Conservation (phyloP, 1,284 basidiomycete genomes). For the Cryptococcus sp. region DNA sequence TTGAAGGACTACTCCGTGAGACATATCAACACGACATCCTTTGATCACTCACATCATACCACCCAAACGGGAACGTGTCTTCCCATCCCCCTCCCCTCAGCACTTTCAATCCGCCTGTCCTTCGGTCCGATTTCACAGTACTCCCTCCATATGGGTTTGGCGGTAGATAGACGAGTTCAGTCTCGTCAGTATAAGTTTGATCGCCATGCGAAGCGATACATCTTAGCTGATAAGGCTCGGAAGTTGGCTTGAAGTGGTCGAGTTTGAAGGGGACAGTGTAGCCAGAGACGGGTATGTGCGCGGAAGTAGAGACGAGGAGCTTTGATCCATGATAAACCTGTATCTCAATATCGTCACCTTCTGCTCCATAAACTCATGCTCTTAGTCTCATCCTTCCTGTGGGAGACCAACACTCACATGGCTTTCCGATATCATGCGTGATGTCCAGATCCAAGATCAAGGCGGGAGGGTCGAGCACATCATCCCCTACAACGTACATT, state of each 20-base stretch:
- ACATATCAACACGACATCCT: background rate
- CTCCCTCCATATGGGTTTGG: constrained; percentile 15
- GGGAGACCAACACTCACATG: constrained; percentile 3
- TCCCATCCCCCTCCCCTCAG: constrained; percentile 3
- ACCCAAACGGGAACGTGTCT: constrained; percentile 15
- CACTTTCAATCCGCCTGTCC: constrained; percentile 8
- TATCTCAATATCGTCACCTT: background rate
- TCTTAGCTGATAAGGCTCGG: background rate
- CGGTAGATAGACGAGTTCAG: constrained; percentile 11
- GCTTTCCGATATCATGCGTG: constrained; percentile 8
- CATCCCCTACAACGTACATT: constrained; percentile 11
- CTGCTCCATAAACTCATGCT: background rate
- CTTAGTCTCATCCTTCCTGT: too few relatives aligned
- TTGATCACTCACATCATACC: constrained; percentile 15
- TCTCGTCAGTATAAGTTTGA: constrained; percentile 1
- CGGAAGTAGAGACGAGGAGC: background rate
- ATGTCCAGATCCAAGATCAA: constrained; percentile 13
- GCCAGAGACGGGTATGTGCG: background rate
- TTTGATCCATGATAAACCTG: background rate
- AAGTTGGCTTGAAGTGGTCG: background rate
- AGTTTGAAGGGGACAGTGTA: background rate
- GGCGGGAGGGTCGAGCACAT: constrained; percentile 7
- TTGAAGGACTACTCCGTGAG: background rate
- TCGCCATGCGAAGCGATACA: background rate
- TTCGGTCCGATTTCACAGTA: constrained; percentile 17